Evolutionary conservation across 345 rosid genomes (phyloP), one percentile per base, ranked within the genome.

Genomic region (Garcia nutans): DNA sequence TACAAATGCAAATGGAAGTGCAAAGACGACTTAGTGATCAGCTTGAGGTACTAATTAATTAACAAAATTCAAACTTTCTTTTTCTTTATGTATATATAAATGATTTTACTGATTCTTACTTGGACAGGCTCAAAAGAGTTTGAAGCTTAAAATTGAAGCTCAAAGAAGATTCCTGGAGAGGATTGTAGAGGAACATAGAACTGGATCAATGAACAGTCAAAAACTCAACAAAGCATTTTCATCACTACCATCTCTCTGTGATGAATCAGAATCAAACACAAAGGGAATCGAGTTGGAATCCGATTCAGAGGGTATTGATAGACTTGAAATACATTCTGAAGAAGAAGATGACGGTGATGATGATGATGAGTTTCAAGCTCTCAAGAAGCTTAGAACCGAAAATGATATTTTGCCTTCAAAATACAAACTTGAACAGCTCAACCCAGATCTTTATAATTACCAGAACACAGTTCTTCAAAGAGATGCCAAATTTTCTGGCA

Each of bases 141-240:
- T 91, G 79, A 89, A 81, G 85, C 78, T 72, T 11, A 91, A 88
- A 76, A 78, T 85, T 5, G 89, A 89, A 80, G 88, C 93, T 2
- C 96, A 91, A 71, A 72, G 50, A 62, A 85, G 88, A 79, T 91
- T 77, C 85, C 76, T 86, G 0, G 87, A 83, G 47, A 84, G 86
- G 81, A 65, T 82, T 23, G 71, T 76, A 20, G 85, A 82, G 2
- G 86, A 82, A 54, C 77, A 77, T 6, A 77, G 68, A 50, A 80
- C 71, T 67, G 70, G 70, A 54, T 10, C 55, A 50, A 23, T 73
- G 15, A 19, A 64, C 54, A 41, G 71, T 8, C 74, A 57, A 5
- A 82, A 77, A 63, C 20, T 80, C 24, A 31, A 52, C 68, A 82
- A 81, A 71, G 54, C 83, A 37, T 37, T 37, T 15, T 74, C 62